Conservation (phyloP, 257 asterid species). For the Primulina tabacum region DNA sequence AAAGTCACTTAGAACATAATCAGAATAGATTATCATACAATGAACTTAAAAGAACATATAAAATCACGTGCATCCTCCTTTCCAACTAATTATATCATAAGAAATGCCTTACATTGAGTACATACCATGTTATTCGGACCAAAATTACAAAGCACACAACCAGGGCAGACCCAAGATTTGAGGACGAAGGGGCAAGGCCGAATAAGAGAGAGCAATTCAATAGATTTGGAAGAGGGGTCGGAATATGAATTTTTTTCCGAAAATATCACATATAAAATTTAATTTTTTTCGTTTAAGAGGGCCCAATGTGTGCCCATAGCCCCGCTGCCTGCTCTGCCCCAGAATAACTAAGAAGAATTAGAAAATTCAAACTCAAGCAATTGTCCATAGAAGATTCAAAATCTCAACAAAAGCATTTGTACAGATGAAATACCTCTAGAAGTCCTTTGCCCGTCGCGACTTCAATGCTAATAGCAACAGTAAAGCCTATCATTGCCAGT, state of each 20-base stretch:
- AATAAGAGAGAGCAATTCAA: no score
- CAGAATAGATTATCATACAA: neutral
- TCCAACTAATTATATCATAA: neutral
- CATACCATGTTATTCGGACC: neutral
- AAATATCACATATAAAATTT: neutral
- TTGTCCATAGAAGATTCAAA: neutral
- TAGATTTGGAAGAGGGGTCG: neutral
- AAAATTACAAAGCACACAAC: neutral
- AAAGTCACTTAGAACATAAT: slow-evolving; percentile 1
- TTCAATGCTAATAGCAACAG: slow-evolving; percentile 69
- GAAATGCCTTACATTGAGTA: neutral
- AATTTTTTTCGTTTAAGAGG: no score
- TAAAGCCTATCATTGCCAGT: slow-evolving; percentile 82
- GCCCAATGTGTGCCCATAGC: neutral
- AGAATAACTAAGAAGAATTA: neutral
- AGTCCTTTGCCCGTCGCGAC: slow-evolving; percentile 84
- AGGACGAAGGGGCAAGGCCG: no score
- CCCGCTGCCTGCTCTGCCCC: neutral
- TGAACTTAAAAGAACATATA: no score
- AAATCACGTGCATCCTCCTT: neutral
- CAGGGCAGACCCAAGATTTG: neutral
- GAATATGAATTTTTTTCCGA: neutral
- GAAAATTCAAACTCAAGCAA: neutral
- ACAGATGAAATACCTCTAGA: slow-evolving; percentile 20
- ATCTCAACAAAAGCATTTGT: slow-evolving; percentile 3